These are phyloP conservation scores for Scleroderma bovista DNA, from an alignment of 768 basidiomycete species.

Conservation along the genomic window DNA sequence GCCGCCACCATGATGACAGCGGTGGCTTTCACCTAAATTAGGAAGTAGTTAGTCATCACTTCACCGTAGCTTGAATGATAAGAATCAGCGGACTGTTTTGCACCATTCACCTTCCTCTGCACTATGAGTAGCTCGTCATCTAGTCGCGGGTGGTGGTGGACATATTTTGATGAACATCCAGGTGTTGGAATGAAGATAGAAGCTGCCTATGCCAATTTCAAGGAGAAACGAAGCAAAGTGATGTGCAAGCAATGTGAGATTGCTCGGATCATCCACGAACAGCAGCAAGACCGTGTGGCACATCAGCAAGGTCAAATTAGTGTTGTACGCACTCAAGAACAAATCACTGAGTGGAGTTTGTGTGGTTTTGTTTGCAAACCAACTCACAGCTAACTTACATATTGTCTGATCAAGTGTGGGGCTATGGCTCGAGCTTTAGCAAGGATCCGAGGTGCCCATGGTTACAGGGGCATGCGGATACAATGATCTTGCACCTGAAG, in stretches of 20 bases:
- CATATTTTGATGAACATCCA: neutral
- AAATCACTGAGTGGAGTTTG: neutral
- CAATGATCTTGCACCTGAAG: neutral
- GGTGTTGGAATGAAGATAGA: neutral
- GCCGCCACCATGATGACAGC: neutral
- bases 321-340: neutral
- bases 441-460: neutral
- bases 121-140: neutral
- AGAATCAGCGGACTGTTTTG: neutral
- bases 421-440: neutral
- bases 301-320: neutral
- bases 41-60: neutral
- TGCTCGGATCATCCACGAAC: neutral
- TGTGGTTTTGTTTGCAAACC: neutral
- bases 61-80: neutral
- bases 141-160: neutral
- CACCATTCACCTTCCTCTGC: neutral
- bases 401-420: neutral
- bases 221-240: slow-evolving; percentile 1
- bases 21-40: neutral
- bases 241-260: neutral
- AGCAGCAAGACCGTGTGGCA: neutral
- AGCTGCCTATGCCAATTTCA: neutral
- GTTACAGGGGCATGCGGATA: neutral
- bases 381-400: neutral